Percentiles rank a stretch among this genome's conserved stretches.
Evolutionary conservation across 2,329 filamentous ascomycete genomes (phyloP).

Genomic region (Dactylellina parvicollis): DNA sequence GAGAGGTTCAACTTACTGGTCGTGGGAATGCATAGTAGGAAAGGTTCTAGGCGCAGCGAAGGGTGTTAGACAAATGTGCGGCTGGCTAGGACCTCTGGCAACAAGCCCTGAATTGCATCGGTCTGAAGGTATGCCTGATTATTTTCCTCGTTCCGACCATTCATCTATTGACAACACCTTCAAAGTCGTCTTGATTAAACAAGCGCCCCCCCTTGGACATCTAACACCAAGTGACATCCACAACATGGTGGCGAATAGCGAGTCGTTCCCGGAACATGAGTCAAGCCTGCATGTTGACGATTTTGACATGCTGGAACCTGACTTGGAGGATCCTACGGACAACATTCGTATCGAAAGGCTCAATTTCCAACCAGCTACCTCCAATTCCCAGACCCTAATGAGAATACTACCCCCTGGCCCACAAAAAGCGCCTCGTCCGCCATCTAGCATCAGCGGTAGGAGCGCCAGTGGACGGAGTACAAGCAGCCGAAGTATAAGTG

Average conservation of each 20-base stretch:
- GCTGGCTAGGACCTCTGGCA: constrained; percentile 78
- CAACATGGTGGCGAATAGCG: constrained; percentile 74
- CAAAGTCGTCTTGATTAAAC: constrained; percentile 72
- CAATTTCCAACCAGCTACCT: constrained; percentile 63
- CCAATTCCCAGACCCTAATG: constrained; percentile 44
- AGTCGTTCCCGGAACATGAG: constrained; percentile 72
- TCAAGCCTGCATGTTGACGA: constrained; percentile 72
- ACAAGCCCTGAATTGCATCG: constrained; percentile 74
- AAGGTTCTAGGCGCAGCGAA: constrained; percentile 75
- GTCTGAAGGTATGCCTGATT: constrained; percentile 65
- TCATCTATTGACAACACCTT: constrained; percentile 9
- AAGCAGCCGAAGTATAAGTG: constrained; percentile 50
- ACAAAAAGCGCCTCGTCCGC: constrained; percentile 26
- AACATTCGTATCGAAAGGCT: constrained; percentile 76
- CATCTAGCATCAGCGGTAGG: constrained; percentile 47
- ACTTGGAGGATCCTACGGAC: constrained; percentile 69
- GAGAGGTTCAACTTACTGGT: constrained; percentile 80
- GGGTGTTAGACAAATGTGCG: constrained; percentile 75
- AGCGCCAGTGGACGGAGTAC: constrained; percentile 44
- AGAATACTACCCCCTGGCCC: constrained; percentile 46
- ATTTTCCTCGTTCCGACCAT: background rate
- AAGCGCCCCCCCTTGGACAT: constrained; percentile 66
- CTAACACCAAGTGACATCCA: constrained; percentile 71
- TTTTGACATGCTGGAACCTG: constrained; percentile 71
- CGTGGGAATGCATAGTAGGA: constrained; percentile 75